Evolutionary conservation across 1,139 yeast species (phyloP).

Genomic region (Spencermartinsiella ligniputridi): DNA sequence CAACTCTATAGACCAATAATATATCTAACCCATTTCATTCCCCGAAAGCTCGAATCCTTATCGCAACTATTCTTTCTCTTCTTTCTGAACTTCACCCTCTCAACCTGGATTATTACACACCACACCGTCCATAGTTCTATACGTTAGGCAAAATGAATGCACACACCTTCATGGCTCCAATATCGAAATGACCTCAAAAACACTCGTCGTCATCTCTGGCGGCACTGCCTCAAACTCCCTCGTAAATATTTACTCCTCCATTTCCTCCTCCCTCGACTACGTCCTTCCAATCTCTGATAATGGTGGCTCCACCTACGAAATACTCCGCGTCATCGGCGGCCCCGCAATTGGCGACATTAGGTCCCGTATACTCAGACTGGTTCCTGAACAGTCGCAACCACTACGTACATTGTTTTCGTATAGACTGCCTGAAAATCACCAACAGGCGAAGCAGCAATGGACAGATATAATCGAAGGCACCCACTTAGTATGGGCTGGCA

Average conservation of each 20-base stretch:
- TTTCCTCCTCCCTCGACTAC: conserved; percentile 47
- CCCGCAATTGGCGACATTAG: conserved; percentile 94
- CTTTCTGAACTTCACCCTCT: no score
- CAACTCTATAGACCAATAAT: no score
- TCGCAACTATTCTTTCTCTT: no score
- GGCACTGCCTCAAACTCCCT: conserved; percentile 74
- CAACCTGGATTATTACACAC: no score
- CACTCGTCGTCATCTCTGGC: conserved; percentile 46
- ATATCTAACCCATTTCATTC: no score
- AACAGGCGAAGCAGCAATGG: conserved; percentile 68
- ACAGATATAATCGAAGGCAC: conserved; percentile 71
- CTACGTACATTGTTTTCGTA: conserved; percentile 47
- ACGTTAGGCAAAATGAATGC: no score
- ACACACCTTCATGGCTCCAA: no score
- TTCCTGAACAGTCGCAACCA: conserved; percentile 45
- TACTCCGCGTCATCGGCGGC: conserved; percentile 85
- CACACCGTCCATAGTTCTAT: no score
- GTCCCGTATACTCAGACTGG: conserved; percentile 71
- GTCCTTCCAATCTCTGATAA: conserved; percentile 85
- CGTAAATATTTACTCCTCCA: conserved; percentile 44
- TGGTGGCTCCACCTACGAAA: conserved; percentile 92
- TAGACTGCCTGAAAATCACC: conserved; percentile 46
- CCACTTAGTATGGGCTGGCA: conserved; percentile 61
- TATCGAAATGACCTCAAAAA: neutral
- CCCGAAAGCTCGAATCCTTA: no score